Evolutionary conservation across 1,139 yeast species (phyloP).

Genomic region (Nakaseomyces sp.): DNA sequence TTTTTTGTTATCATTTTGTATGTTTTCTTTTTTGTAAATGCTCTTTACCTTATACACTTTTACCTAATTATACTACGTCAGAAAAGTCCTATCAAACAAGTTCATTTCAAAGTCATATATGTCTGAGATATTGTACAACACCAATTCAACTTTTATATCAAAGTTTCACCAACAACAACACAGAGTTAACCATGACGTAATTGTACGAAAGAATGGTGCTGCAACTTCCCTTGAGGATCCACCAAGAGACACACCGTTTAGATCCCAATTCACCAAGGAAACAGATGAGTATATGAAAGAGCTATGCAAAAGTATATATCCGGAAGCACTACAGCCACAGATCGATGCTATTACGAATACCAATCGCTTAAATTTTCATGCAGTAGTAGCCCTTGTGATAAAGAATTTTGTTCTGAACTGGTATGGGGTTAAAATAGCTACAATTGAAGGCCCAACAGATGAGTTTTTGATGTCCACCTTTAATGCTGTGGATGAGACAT

Average conservation of each 20-base stretch:
- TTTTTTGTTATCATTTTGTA: neutral
- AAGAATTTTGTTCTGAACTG: conserved; percentile 25
- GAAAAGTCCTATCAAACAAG: too few relatives aligned
- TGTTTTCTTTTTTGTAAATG: too few relatives aligned
- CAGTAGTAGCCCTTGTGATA: conserved; percentile 21
- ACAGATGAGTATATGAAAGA: conserved; percentile 22
- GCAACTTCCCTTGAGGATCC: neutral
- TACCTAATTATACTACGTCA: too few relatives aligned
- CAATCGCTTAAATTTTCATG: conserved; percentile 18
- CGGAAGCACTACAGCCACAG: conserved; percentile 13
- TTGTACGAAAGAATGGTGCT: neutral
- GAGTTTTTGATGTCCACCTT: conserved; percentile 19
- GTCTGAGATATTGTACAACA: conserved; percentile 25
- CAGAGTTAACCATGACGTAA: neutral
- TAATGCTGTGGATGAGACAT: conserved; percentile 12
- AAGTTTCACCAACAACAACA: conserved; percentile 14
- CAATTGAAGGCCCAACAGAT: conserved; percentile 21
- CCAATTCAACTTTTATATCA: conserved; percentile 25
- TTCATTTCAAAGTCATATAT: too few relatives aligned
- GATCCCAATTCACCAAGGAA: conserved; percentile 14
- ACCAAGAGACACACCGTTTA: conserved; percentile 15
- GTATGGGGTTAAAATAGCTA: conserved; percentile 22
- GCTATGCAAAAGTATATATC: conserved; percentile 23
- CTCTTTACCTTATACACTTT: too few relatives aligned
- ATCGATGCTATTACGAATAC: conserved; percentile 11